A percentile compares a stretch with the other conserved stretches of the same genome.
Conservation (phyloP, 139 green algal species). For the Micractinium conductrix region DNA sequence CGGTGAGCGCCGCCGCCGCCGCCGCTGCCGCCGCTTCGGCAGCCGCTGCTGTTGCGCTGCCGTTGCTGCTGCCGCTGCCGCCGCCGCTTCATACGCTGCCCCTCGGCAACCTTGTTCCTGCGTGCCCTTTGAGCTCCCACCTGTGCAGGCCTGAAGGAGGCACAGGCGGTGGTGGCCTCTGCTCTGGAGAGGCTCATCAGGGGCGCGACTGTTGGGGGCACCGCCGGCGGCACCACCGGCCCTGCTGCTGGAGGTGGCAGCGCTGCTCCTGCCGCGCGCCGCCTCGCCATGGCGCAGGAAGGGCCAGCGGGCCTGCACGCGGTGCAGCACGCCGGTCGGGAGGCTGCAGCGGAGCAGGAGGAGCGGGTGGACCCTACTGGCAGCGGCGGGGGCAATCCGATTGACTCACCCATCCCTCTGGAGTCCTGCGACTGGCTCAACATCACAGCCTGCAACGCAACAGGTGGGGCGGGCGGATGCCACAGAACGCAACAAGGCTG, state of each 20-base stretch:
- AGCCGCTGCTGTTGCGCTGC: too few relatives aligned
- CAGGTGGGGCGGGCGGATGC: conserved; percentile 41
- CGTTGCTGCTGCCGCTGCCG: too few relatives aligned
- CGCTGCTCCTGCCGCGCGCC: too few relatives aligned
- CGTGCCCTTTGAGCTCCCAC: too few relatives aligned
- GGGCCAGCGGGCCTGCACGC: conserved; percentile 17
- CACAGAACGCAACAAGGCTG: too few relatives aligned
- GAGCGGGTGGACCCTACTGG: neutral
- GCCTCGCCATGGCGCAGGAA: too few relatives aligned
- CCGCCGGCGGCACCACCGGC: neutral
- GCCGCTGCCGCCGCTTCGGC: too few relatives aligned
- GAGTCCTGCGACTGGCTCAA: conserved; percentile 66
- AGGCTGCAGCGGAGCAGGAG: neutral
- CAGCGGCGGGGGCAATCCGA: neutral
- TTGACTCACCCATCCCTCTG: conserved; percentile 26
- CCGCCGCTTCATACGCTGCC: too few relatives aligned
- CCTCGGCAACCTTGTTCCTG: too few relatives aligned
- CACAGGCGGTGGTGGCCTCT: conserved; percentile 35
- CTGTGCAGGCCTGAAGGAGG: conserved; percentile 45
- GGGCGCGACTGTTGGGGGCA: too few relatives aligned
- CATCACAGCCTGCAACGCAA: conserved; percentile 64
- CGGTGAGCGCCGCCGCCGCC: conserved; percentile 27
- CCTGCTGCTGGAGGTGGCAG: neutral
- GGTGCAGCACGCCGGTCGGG: neutral
- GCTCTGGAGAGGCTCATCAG: conserved; percentile 38